Base-by-base conservation (phyloP, 768 basidiomycete species). In the Mycena epipterygia region DNA sequence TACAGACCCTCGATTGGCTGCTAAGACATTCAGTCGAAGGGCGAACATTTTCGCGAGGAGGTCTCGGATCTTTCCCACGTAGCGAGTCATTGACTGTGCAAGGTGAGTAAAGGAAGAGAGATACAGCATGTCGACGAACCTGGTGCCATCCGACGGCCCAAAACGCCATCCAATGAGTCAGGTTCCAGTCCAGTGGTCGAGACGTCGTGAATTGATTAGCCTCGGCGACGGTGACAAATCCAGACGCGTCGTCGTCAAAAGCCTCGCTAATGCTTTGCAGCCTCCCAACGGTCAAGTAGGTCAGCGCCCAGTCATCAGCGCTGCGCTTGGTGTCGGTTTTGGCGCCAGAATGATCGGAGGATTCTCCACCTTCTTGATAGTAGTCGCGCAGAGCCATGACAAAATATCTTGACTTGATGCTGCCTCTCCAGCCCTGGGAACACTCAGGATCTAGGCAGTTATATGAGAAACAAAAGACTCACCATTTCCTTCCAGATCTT, bases 201-300 rank as follows among this genome's bases (percentile, higher is more conserved):
- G 74, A 57, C 2, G 68, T 32, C 0, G 79, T 81, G 55, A 84
- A 82, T 0, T 60, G 56, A 56, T 84, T 84, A 0, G 79, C 80
- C 37, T 82, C 82, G 12, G 69, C 68, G 14, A 66, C 76, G 0
- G 60, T 81, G 12, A 83, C 69, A 51, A 79, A 84, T 0, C 83
- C 82, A 13, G 79, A 80, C 0, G 75, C 79, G 67, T 85, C 83
- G 35, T 80, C 80, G 41, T 85, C 84, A 49, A 85, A 79, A 2
- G 62, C 64, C 39, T 83, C 82, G 29, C 76, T 73, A 41, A 84
- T 73, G 11, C 73, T 73, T 30, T 79, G 81, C 21, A 83, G 39
- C 29, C 76, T 74, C 30, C 69, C 68, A n/a, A 81, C 60, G 49
- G 72, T 74, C 35, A 84, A 67, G 64, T 79, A 82, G 6, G 63